Percentiles rank a stretch among this genome's conserved stretches.
These are phyloP conservation scores for Entomortierella parvispora DNA, from an alignment of 192 early-diverging fungal genomes.

Conservation along the genomic window DNA sequence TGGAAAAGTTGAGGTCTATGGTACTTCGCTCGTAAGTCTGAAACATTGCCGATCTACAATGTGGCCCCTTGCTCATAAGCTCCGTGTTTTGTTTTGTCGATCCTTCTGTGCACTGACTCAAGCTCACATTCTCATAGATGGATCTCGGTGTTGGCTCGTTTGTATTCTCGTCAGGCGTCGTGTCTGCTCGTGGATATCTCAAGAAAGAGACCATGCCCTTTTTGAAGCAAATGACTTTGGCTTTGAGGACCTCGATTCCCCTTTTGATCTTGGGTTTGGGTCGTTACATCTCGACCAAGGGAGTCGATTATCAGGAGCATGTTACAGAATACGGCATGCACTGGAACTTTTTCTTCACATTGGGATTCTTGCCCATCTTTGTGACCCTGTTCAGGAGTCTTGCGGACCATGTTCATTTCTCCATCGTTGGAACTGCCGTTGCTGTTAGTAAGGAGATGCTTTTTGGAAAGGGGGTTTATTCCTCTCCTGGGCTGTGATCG, in stretches of 20 bases:
- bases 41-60: too few relatives aligned
- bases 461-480: not conserved
- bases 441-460: conserved; percentile 43
- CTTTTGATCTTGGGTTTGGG: conserved; percentile 80
- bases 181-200: conserved; percentile 72
- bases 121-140: conserved; percentile 70
- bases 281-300: conserved; percentile 75
- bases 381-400: conserved; percentile 70
- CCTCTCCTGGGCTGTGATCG: not conserved
- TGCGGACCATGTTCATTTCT: conserved; percentile 64
- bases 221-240: conserved; percentile 33
- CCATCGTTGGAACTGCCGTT: conserved; percentile 60
- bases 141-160: conserved; percentile 94
- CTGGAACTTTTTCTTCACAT: conserved; percentile 99
- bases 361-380: conserved; percentile 86
- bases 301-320: conserved; percentile 94
- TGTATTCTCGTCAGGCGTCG: conserved; percentile 91
- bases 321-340: conserved; percentile 95
- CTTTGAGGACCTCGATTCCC: conserved; percentile 69
- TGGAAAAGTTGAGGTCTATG: conserved; percentile 93
- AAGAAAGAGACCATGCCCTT: conserved; percentile 50
- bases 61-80: too few relatives aligned
- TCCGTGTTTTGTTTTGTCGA: not conserved
- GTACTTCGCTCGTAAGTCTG: conserved; percentile 78
- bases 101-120: not conserved